Conservation (phyloP, 2,329 filamentous ascomycete genomes). For the Xylaria sp. region DNA sequence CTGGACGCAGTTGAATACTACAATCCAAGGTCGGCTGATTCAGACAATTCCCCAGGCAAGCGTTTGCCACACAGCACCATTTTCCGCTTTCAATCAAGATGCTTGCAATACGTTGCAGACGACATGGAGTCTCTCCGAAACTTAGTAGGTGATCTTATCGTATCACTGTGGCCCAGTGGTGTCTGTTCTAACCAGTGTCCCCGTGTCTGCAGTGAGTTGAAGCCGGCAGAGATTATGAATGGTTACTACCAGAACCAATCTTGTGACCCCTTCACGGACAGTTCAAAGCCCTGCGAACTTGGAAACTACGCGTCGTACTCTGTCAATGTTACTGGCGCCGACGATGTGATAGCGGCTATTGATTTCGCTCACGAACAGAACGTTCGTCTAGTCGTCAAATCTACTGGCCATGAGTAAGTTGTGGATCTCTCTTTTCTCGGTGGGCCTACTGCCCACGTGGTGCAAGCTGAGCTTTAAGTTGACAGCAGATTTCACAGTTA, state of each 20-base stretch:
- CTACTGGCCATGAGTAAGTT: constrained; percentile 41
- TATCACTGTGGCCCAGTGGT: background rate
- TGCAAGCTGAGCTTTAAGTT: background rate
- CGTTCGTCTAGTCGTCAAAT: constrained; percentile 36
- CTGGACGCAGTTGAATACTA: constrained; percentile 21
- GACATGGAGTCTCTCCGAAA: background rate
- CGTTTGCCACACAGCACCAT: constrained; percentile 18
- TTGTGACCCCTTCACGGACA: constrained; percentile 16
- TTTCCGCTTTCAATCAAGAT: background rate
- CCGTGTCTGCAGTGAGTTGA: constrained; percentile 1
- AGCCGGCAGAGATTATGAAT: constrained; percentile 22
- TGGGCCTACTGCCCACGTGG: background rate
- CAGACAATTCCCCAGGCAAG: constrained; percentile 11
- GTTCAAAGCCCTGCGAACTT: constrained; percentile 50
- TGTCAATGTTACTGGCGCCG: constrained; percentile 49
- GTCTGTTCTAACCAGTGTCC: background rate
- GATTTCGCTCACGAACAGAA: constrained; percentile 36
- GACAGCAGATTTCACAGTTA: constrained; percentile 3
- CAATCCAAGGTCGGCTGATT: constrained; percentile 16
- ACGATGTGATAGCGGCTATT: constrained; percentile 46
- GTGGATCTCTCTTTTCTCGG: background rate
- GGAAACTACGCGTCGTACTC: constrained; percentile 58
- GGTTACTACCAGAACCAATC: constrained; percentile 26
- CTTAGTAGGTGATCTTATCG: background rate
- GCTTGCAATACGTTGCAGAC: constrained; percentile 1